Evolutionary conservation across 73 alveolate species (phyloP), one percentile per base, ranked within the genome.

Genomic region (Symbiodinium pilosum): DNA sequence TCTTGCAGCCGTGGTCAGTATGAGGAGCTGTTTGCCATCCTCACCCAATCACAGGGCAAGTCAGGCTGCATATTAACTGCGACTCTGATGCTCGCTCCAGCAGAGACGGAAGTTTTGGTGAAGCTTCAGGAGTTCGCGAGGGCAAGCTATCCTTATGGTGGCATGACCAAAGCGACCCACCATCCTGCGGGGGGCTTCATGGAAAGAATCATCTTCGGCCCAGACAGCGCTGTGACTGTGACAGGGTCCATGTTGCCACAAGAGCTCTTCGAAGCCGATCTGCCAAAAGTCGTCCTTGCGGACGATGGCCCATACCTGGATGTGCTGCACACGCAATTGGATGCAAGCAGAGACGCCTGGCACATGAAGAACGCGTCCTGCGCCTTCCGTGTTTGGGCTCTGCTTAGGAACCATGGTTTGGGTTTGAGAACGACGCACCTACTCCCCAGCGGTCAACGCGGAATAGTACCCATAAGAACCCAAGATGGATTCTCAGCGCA

Each of bases 11-110:
- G 94, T 42, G 36, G 43, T n/a, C n/a, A 56, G 43, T 56, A 56
- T 38, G 68, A 56, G 24, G 94, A 56, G 64, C 94, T 87, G 42
- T 87, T 87, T 71, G 9, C 26, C 20, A 85, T 85, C 28, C 9
- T 87, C 18, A 84, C 94, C 41, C 94, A 87, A 26, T 87, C 94
- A 77, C 56, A 87, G n/a, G 94, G 94, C 41, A 87, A 84, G n/a
- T 59, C 56, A 26, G 94, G 94, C 59, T 87, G 56, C n/a, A 85
- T 87, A 68, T 30, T 87, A 41, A 87, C 85, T 39, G 94, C 94
- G n/a, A 16, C 56, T 20, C 24, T 87, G 44, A 54, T 36, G 69
- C 85, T 73, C 12, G 94, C 56, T 30, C 94, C 85, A 4, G 94
- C 94, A 0, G 85, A 87, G 47, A 47, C 5, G n/a, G 84, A 56